Base-by-base conservation (phyloP, 805 yeast species). In the Wickerhamomyces canadensis region DNA sequence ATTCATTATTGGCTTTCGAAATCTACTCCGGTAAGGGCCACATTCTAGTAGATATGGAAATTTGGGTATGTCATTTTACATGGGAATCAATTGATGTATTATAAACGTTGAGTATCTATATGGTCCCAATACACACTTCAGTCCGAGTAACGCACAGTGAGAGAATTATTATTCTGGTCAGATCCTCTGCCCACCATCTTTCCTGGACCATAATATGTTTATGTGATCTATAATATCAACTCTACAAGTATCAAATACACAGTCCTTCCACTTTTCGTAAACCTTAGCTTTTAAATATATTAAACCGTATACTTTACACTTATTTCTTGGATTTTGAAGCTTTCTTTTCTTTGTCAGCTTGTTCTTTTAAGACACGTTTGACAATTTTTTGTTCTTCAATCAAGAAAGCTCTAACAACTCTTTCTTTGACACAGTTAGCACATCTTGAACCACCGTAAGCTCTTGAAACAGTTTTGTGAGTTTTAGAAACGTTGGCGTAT, bases 351-450 rank as follows among this genome's bases (percentile, higher is more conserved):
- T 86, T 84, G 61, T 80, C 88, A 65, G 88, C 83, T 73, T 85
- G 86, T 70, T 88, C 96, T 84, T 91, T 91, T 67, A 93, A 83
- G 63, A 93, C 96, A 77, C 94, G 88, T 89, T 93, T 94, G 69
- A 93, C 99, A 57, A 93, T 89, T 87, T 93, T 94, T 79, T 93
- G 98, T 79, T 93, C 99, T 80, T 94, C 98, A 59, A 93, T 86
- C 72, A 93, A 84, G 88, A 93, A 93, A 66, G 98, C 97, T 78
- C 98, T 91, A 70, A 91, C 91, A 62, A 93, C 82, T 83, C 97
- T 87, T 76, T 91, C 96, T 84, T 91, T 91, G 69, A 91, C 98
- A 78, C 96, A 87, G 86, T 78, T 87, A 71, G 91, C 96, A 78
- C 93, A 87, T 79, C 84, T 84, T 66, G 86, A 81, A 72, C 99